Evolutionary conservation across 305 asterid genomes (phyloP), one percentile per base, ranked within the genome.

Genomic region (Ilex paraguariensis): DNA sequence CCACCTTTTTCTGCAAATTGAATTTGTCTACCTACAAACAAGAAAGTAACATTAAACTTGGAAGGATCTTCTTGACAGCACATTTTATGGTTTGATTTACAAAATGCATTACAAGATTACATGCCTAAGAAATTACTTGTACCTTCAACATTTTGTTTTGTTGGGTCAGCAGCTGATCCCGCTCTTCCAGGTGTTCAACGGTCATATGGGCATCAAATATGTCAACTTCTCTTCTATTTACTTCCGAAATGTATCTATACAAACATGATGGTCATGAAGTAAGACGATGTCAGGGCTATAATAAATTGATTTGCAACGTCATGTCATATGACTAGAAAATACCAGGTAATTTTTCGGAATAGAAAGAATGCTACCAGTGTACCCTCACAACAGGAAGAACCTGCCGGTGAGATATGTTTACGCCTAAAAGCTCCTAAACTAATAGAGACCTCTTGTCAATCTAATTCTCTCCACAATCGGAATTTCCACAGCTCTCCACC

Each of bases 61-160:
- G 14, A 32, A 59, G 6, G 5, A 62, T 16, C 40, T 61, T 15
- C 51, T 56, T 3, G 48, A 63, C 57, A 48, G 49, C 63, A 21
- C 28, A 70, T 56, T 15, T 11, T 55, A 67, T 30, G n/a, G 28
- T 56, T 56, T 67, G 60, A 62, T 59, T 57, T 60, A 33, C 40
- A 39, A 39, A 21, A 21, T 21, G 28, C 28, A 21, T 21, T 21
- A 21, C 28, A 21, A 21, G 28, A 21, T 1, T 21, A 21, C 6
- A 63, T 44, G 62, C 10, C 50, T 31, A 42, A 45, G 15, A 56
- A 48, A 54, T n/a, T 15, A 56, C 30, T 15, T 48, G 6, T 75
- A 85, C 98, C 90, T 84, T 84, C 28, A 91, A 82, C 95, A 88
- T 84, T 59, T 88, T 87, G 75, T 86, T 86, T 79, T 91, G 95